These are phyloP conservation scores for Trichophyton mentagrophytes DNA, from an alignment of 2,329 filamentous ascomycete genomes.

Conservation along the genomic window DNA sequence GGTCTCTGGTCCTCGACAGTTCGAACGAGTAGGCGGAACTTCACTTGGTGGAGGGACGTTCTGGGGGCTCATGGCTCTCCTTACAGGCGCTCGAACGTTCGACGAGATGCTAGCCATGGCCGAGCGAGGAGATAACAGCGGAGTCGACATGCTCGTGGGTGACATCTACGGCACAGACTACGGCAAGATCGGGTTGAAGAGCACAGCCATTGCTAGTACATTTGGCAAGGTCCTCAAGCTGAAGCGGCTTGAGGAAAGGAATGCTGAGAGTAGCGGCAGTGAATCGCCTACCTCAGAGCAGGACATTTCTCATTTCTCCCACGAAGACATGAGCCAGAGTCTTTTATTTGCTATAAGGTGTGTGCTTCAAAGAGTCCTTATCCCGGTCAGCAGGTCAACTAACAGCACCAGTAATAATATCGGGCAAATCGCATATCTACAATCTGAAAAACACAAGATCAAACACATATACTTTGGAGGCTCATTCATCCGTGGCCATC, in stretches of 20 bases:
- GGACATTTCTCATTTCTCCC: slow-evolving; percentile 47
- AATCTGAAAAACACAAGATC: slow-evolving; percentile 84
- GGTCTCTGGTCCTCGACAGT: slow-evolving; percentile 76
- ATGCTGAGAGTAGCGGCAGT: slow-evolving; percentile 55
- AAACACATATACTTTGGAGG: slow-evolving; percentile 96
- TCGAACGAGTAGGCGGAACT: slow-evolving; percentile 83
- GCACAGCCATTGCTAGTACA: slow-evolving; percentile 85
- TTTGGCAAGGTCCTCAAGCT: slow-evolving; percentile 95
- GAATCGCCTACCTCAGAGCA: slow-evolving; percentile 23
- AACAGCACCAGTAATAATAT: slow-evolving; percentile 68
- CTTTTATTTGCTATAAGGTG: slow-evolving; percentile 78
- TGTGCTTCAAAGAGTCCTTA: slow-evolving; percentile 6
- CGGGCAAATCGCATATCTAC: slow-evolving; percentile 93
- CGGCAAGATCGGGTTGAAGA: slow-evolving; percentile 89
- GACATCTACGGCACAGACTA: slow-evolving; percentile 97
- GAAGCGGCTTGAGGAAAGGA: slow-evolving; percentile 69
- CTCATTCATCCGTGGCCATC: slow-evolving; percentile 89
- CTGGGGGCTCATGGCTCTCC: slow-evolving; percentile 81
- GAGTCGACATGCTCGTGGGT: slow-evolving; percentile 91
- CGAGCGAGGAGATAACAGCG: slow-evolving; percentile 78
- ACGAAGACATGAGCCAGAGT: slow-evolving; percentile 78
- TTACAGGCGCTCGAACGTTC: slow-evolving; percentile 90
- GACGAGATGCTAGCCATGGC: slow-evolving; percentile 94
- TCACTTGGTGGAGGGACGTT: slow-evolving; percentile 93
- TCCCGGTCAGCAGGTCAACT: slow-evolving; percentile 12